Percentiles rank a stretch among this genome's conserved stretches.
phyloP scores from a whole-genome alignment of 2,329 filamentous ascomycete genomes.

The Hymenoscyphus infarciens region DNA sequence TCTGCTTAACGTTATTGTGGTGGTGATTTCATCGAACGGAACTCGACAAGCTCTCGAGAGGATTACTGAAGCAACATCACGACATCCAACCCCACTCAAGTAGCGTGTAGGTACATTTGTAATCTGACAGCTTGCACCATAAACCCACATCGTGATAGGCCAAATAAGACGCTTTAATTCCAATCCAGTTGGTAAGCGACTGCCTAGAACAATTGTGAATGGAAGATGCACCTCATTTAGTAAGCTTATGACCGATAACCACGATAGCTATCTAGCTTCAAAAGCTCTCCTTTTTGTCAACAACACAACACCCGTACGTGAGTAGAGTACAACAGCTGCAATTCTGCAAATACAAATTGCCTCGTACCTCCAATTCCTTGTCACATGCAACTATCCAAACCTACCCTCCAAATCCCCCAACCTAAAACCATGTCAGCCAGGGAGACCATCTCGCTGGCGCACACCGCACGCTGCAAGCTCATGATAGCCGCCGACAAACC shows the following conservation, averaged over 20 bases:
- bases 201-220: not conserved
- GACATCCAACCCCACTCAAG: not conserved
- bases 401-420: not conserved
- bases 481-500: conserved; percentile 23
- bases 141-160: not conserved
- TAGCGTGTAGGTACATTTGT: not conserved
- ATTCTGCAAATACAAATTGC: not conserved
- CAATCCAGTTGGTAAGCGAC: not conserved
- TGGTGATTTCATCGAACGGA: not conserved
- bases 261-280: not conserved
- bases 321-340: not conserved
- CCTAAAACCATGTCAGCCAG: not conserved
- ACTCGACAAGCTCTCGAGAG: too few species aligned
- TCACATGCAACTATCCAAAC: not conserved
- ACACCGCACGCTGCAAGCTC: conserved; percentile 26
- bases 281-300: not conserved
- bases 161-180: not conserved
- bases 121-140: not conserved
- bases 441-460: conserved; percentile 21
- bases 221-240: not conserved
- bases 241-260: not conserved
- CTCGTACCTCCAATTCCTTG: not conserved
- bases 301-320: not conserved
- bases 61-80: not conserved
- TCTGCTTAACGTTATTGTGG: too few species aligned